These are phyloP conservation scores for Leucocoprinus leucothites DNA, from an alignment of 768 basidiomycete genomes.

Conservation along the genomic window DNA sequence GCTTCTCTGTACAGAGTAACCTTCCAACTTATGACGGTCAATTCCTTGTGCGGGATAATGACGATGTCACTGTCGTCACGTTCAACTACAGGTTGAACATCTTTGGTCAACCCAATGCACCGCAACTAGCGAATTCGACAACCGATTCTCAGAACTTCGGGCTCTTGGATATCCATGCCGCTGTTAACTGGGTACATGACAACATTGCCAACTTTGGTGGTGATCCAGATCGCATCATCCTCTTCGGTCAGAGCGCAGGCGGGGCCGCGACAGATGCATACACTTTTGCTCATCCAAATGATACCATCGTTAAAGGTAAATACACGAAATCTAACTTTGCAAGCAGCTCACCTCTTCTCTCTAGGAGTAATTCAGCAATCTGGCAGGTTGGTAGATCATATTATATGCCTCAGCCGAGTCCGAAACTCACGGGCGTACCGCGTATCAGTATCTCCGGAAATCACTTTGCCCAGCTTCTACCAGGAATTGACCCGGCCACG, in stretches of 20 bases:
- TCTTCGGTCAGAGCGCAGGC: constrained; percentile 39
- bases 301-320: constrained; percentile 27
- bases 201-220: constrained; percentile 45
- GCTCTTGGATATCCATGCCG: constrained; percentile 35
- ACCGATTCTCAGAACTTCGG: constrained; percentile 34
- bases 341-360: not conserved
- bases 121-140: constrained; percentile 26
- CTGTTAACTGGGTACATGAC: constrained; percentile 42
- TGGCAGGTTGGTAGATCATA: constrained; percentile 34
- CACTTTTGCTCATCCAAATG: constrained; percentile 30
- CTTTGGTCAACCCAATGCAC: constrained; percentile 38
- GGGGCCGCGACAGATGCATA: constrained; percentile 30
- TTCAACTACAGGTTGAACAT: constrained; percentile 40
- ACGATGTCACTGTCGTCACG: constrained; percentile 32
- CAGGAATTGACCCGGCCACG: constrained; percentile 17
- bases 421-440: not conserved
- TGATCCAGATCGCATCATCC: constrained; percentile 33
- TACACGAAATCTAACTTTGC: not conserved
- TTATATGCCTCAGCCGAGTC: not conserved
- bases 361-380: constrained; percentile 33
- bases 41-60: constrained; percentile 29
- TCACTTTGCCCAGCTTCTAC: constrained; percentile 2
- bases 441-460: constrained; percentile 14
- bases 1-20: constrained; percentile 24
- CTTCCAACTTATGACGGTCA: constrained; percentile 24